Evolutionary conservation across 1,284 basidiomycete species (phyloP), one percentile per base, ranked within the genome.

Genomic region (Apiotrichum domesticum): DNA sequence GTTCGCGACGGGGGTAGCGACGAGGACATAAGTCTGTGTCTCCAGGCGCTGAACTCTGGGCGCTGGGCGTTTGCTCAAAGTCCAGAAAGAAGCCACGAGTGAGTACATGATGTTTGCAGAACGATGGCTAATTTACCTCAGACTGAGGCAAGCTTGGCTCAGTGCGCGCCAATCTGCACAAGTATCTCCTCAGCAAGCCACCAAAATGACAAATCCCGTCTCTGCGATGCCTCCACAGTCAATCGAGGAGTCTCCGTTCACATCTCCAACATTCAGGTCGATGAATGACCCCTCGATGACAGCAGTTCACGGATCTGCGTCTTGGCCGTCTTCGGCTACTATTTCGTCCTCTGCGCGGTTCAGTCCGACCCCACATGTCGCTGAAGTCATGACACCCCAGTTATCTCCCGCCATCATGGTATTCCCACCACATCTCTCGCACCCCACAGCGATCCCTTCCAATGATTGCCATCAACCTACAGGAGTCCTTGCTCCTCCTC

Each of bases 61-160:
- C 82, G 84, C 10, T 93, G 90, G 89, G 84, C 82, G 3, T 87
- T 85, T 68, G 85, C 85, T 10, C 85, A 85, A 68, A 84, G 82
- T 56, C 83, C 85, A 55, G 87, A 89, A 66, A 80, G 85, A 5
- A 71, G 71, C 2, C 65, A 66, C 32, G 69, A 73, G 60, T 56
- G 43, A 51, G 56, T 56, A 1, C 11, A 4, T n/a, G 6, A 2
- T 1, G 3, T 21, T 3, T 51, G 10, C 11, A n/a, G 14, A 8
- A 4, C 50, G 35, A 10, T 14, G 3, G 15, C 34, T 35, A 9
- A 41, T 47, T 35, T 4, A 45, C 34, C 8, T 11, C 15, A 53
- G 58, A 7, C 43, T 56, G 1, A 47, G 54, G 11, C 46, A 46
- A 14, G 7, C 51, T 1, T 56, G 58, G 58, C 9, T 46, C 3